Evolutionary conservation across 306 rosid species (phyloP).

Genomic region (Vigna hirtella): DNA sequence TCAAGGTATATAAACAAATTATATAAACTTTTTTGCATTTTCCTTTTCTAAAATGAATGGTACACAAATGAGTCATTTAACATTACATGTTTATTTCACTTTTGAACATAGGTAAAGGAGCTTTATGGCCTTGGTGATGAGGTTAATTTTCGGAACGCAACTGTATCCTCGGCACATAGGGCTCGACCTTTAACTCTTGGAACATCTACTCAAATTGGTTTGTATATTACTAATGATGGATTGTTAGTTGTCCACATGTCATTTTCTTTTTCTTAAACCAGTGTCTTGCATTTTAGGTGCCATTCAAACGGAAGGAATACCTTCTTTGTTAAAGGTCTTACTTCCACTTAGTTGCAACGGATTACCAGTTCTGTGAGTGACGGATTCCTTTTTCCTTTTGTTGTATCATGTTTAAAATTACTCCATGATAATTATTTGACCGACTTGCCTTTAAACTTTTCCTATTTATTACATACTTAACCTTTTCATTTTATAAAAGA

Average conservation of each 20-base stretch:
- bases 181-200: conserved; percentile 79
- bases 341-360: conserved; percentile 86
- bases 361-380: conserved; percentile 79
- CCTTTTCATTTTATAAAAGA: neutral
- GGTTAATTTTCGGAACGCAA: conserved; percentile 77
- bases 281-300: conserved; percentile 63
- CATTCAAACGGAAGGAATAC: conserved; percentile 94
- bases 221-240: conserved; percentile 47
- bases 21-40: conserved; percentile 12
- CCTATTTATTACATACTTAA: neutral
- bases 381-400: neutral
- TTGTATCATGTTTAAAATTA: neutral
- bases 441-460: neutral
- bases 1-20: conserved; percentile 58
- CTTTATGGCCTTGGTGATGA: conserved; percentile 81
- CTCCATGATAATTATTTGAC: conserved; percentile 26
- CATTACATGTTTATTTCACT: conserved; percentile 13
- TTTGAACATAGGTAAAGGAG: conserved; percentile 74
- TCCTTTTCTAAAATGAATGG: conserved; percentile 11
- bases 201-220: conserved; percentile 96
- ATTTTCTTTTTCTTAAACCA: conserved; percentile 7
- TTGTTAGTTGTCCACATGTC: neutral
- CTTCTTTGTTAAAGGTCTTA: conserved; percentile 88
- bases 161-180: conserved; percentile 74
- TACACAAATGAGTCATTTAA: conserved; percentile 21